phyloP scores from a whole-genome alignment of 1,284 basidiomycete species.

The Pseudozyma tsukubaensis region DNA sequence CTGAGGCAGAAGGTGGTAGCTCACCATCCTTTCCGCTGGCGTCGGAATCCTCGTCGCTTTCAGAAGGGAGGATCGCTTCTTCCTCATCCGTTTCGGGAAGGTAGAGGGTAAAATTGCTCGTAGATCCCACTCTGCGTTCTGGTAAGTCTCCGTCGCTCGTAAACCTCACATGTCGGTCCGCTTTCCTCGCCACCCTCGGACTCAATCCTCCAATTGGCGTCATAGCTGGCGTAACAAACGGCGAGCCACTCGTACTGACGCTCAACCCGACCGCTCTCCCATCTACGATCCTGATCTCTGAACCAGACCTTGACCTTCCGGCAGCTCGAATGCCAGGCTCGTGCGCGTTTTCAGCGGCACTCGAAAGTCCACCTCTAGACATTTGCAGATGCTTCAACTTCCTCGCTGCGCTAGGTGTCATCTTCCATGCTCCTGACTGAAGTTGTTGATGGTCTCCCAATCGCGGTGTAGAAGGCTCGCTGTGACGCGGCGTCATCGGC shows the following conservation, averaged over 20 bases:
- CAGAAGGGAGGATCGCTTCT: constrained; percentile 26
- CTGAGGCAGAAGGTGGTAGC: constrained; percentile 3
- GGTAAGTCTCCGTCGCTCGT: constrained; percentile 12
- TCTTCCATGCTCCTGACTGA: constrained; percentile 12
- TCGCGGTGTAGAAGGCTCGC: constrained; percentile 44
- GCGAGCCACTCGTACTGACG: constrained; percentile 21
- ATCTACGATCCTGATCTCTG: constrained; percentile 30
- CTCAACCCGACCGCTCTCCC: constrained; percentile 37
- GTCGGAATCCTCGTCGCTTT: constrained; percentile 43
- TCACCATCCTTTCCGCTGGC: constrained; percentile 56
- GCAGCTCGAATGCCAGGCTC: neutral
- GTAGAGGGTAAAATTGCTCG: constrained; percentile 45
- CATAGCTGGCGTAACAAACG: constrained; percentile 35
- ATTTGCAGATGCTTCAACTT: constrained; percentile 58
- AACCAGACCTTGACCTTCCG: constrained; percentile 9
- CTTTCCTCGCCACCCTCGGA: constrained; percentile 18
- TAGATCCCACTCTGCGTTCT: constrained; percentile 24
- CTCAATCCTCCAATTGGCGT: constrained; percentile 27
- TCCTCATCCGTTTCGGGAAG: constrained; percentile 29
- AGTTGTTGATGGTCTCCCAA: constrained; percentile 10
- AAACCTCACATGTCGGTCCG: constrained; percentile 40
- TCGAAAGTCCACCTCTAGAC: constrained; percentile 45
- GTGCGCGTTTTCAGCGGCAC: constrained; percentile 35
- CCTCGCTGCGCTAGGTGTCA: constrained; percentile 54
- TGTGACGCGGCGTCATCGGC: constrained; percentile 48